Conservation (phyloP, 2,329 filamentous ascomycete species). For the Davidsoniella eucalypti region DNA sequence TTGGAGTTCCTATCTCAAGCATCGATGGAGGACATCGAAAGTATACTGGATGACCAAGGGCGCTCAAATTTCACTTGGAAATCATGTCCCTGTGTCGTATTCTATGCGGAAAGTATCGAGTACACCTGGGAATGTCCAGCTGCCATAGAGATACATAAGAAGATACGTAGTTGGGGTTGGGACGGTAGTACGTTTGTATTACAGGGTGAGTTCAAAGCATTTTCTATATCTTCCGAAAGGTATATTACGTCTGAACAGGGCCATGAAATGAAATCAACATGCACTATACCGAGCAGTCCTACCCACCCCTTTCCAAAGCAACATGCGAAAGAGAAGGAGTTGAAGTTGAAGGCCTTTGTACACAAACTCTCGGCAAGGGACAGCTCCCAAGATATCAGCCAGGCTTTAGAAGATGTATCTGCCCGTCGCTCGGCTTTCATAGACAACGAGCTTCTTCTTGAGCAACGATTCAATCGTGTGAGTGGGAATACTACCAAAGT, state of each 20-base stretch:
- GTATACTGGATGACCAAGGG: slow-evolving; percentile 32
- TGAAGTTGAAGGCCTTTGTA: not conserved
- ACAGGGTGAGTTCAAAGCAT: slow-evolving; percentile 39
- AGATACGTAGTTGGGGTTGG: slow-evolving; percentile 32
- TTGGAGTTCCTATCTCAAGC: slow-evolving; percentile 31
- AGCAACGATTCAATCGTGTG: not conserved
- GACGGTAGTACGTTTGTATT: slow-evolving; percentile 34
- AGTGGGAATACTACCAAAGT: not conserved
- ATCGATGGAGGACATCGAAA: slow-evolving; percentile 33
- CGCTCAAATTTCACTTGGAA: slow-evolving; percentile 31
- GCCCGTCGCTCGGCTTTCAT: not conserved
- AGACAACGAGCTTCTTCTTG: not conserved
- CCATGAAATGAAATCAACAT: not conserved
- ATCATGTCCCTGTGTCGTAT: slow-evolving; percentile 31
- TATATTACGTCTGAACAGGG: slow-evolving; percentile 24
- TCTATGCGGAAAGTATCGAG: slow-evolving; percentile 35
- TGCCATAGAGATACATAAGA: slow-evolving; percentile 28
- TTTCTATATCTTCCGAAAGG: slow-evolving; percentile 34
- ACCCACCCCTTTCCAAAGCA: not conserved
- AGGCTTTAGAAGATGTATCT: not conserved
- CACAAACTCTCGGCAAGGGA: not conserved
- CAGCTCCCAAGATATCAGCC: not conserved
- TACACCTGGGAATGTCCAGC: slow-evolving; percentile 34
- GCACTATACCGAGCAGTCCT: not conserved
- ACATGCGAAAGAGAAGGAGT: not conserved